Percentiles rank a stretch among this genome's conserved stretches.
These are phyloP conservation scores for Malassezia slooffiae DNA, from an alignment of 1,284 basidiomycete species.

Conservation along the genomic window DNA sequence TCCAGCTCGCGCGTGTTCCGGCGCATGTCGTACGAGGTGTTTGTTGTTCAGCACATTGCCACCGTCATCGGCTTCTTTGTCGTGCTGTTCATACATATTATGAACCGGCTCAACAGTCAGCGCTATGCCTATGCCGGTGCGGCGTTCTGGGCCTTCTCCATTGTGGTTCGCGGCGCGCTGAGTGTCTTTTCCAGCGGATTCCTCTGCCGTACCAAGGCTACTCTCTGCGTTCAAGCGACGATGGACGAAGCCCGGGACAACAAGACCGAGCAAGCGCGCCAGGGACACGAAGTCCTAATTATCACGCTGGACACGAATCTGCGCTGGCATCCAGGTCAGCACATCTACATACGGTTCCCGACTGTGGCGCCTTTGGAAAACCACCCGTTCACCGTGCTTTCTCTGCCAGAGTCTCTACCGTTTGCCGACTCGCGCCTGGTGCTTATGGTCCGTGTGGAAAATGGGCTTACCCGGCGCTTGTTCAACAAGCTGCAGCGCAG, in stretches of 20 bases:
- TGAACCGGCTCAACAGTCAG: conserved; percentile 13
- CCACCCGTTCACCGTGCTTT: conserved; percentile 37
- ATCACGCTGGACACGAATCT: conserved; percentile 25
- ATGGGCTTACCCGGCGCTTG: no score
- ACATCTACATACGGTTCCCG: conserved; percentile 36
- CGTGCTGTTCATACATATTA: conserved; percentile 9
- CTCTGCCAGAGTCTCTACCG: no score
- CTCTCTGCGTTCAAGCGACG: conserved; percentile 14
- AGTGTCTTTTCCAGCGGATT: conserved; percentile 17
- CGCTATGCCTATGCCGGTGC: conserved; percentile 24
- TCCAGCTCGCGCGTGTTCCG: conserved; percentile 28
- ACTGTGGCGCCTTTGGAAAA: conserved; percentile 19
- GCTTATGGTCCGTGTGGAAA: no score
- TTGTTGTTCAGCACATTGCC: conserved; percentile 33
- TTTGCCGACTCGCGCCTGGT: no score
- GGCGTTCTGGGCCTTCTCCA: conserved; percentile 25
- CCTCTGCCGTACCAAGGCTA: conserved; percentile 16
- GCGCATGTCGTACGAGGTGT: conserved; percentile 37
- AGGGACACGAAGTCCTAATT: conserved; percentile 18
- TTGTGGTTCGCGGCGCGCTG: conserved; percentile 19
- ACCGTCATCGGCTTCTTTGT: conserved; percentile 26
- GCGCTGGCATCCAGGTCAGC: conserved; percentile 32
- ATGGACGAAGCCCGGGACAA: conserved; percentile 1
- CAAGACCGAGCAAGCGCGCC: conserved; percentile 3
- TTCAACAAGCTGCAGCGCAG: no score